These are phyloP conservation scores for Saccharomyces hybrid DNA, from an alignment of 1,139 yeast species.

Conservation along the genomic window DNA sequence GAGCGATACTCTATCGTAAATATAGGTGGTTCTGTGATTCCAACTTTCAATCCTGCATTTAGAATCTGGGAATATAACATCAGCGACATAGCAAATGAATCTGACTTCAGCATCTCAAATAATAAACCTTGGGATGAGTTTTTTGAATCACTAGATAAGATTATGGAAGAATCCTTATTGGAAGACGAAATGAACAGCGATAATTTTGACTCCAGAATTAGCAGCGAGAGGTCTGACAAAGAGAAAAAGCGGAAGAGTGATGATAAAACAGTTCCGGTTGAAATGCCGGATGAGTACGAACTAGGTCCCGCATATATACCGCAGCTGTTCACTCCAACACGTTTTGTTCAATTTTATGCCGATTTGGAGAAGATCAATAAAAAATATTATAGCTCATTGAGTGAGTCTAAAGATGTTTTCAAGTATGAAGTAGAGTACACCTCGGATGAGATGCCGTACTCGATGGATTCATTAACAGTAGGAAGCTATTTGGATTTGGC, in stretches of 20 bases:
- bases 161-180: constrained; percentile 17
- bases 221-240: constrained; percentile 12
- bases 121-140: constrained; percentile 48
- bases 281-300: constrained; percentile 46
- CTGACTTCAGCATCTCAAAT: constrained; percentile 8
- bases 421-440: constrained; percentile 59
- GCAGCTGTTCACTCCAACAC: constrained; percentile 64
- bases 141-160: constrained; percentile 41
- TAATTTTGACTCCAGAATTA: constrained; percentile 9
- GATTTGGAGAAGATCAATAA: constrained; percentile 49
- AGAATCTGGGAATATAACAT: constrained; percentile 82
- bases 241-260: constrained; percentile 31
- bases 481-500: constrained; percentile 54
- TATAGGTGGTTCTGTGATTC: constrained; percentile 69
- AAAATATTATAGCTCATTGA: constrained; percentile 28
- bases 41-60: constrained; percentile 76
- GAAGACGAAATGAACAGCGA: constrained; percentile 17
- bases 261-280: constrained; percentile 63
- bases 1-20: constrained; percentile 65
- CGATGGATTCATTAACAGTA: constrained; percentile 51
- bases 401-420: constrained; percentile 37
- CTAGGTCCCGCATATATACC: constrained; percentile 71
- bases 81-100: constrained; percentile 39
- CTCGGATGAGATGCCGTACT: constrained; percentile 52
- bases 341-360: constrained; percentile 64